These are phyloP conservation scores for Debaryomyces nepalensis DNA, from an alignment of 1,139 yeast genomes.

Conservation along the genomic window DNA sequence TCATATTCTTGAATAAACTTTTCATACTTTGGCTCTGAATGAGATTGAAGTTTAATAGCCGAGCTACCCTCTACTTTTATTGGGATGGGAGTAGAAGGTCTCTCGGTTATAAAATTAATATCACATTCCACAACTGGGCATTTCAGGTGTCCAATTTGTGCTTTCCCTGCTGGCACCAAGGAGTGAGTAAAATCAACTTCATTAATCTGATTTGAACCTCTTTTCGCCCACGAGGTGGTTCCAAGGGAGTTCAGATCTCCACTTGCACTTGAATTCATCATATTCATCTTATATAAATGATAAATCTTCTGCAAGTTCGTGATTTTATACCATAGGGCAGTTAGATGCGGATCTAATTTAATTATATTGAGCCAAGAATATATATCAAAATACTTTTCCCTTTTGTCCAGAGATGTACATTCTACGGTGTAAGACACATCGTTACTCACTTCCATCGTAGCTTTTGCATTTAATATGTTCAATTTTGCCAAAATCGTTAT, in stretches of 20 bases:
- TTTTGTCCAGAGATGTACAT: slow-evolving; percentile 1
- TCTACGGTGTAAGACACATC: slow-evolving; percentile 23
- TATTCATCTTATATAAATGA: slow-evolving; percentile 40
- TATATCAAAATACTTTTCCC: slow-evolving; percentile 22
- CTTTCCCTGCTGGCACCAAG: slow-evolving; percentile 13
- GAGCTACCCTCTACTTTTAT: too few species aligned
- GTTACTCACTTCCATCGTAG: slow-evolving; percentile 25
- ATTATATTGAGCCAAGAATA: slow-evolving; percentile 49
- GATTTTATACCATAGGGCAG: slow-evolving; percentile 48
- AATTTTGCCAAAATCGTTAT: slow-evolving; percentile 23
- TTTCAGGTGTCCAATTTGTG: slow-evolving; percentile 20
- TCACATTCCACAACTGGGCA: slow-evolving; percentile 52
- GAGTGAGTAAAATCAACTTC: slow-evolving; percentile 37
- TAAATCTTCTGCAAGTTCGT: slow-evolving; percentile 48
- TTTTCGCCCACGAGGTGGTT: slow-evolving; percentile 15
- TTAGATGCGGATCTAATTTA: slow-evolving; percentile 46
- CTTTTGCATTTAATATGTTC: slow-evolving; percentile 21
- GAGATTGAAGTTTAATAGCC: too few species aligned
- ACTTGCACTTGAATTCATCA: slow-evolving; percentile 16
- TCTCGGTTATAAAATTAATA: slow-evolving; percentile 42
- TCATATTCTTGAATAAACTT: too few species aligned
- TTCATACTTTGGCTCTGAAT: too few species aligned
- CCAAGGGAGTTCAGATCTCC: slow-evolving; percentile 12
- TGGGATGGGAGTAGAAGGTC: slow-evolving; percentile 10
- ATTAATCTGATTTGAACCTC: slow-evolving; percentile 19